Evolutionary conservation across 176 grass and related monocot genomes (phyloP).

Genomic region (Aegilops sharonensis): DNA sequence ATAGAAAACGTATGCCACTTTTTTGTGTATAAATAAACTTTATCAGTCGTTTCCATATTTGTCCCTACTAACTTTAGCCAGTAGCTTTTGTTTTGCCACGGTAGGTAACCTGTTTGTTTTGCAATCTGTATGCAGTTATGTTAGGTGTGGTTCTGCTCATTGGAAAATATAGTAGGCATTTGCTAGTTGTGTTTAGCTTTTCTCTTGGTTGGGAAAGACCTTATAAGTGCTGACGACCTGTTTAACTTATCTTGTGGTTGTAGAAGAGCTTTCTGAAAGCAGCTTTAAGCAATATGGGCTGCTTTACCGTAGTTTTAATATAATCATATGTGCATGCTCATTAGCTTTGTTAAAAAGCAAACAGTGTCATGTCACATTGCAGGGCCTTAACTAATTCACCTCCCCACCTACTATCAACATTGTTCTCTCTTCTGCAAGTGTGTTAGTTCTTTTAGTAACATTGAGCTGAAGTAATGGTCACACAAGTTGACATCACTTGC

Average conservation of each 20-base stretch:
- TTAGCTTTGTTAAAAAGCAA: neutral
- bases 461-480: neutral
- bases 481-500: neutral
- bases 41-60: neutral
- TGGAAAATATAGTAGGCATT: neutral
- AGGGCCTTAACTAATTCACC: neutral
- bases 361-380: neutral
- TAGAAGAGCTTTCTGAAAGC: slow-evolving; percentile 18
- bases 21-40: neutral
- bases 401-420: neutral
- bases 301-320: neutral
- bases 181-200: neutral
- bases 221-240: neutral
- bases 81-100: neutral
- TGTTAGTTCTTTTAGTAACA: neutral
- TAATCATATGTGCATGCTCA: neutral
- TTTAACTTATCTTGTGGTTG: slow-evolving; percentile 25
- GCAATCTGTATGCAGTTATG: neutral
- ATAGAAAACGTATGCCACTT: slow-evolving; percentile 11
- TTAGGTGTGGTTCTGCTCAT: neutral
- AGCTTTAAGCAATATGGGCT: neutral
- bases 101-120: neutral
- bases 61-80: neutral
- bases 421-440: neutral
- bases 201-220: neutral